Evolutionary conservation across 495 filamentous ascomycete species (phyloP).

Genomic region (Aspergillus sclerotiicarbonarius): DNA sequence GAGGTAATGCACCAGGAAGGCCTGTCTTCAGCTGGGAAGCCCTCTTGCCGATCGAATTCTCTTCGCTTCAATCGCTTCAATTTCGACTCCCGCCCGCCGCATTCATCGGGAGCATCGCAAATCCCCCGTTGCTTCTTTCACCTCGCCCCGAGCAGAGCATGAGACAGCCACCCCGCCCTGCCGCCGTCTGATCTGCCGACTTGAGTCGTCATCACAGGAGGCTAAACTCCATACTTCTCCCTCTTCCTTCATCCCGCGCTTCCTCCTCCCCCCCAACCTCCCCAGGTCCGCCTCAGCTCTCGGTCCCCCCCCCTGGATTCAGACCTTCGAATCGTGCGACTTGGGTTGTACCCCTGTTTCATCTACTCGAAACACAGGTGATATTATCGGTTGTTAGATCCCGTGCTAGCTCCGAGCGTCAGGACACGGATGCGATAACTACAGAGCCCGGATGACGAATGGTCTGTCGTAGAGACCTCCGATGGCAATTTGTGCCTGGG

Average conservation of each 20-base stretch:
- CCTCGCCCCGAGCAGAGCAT: background rate
- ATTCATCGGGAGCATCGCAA: background rate
- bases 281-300: background rate
- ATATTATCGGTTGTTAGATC: background rate
- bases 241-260: constrained; percentile 14
- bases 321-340: background rate
- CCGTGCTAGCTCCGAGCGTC: constrained; percentile 7
- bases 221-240: constrained; percentile 12
- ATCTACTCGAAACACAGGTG: background rate
- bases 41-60: constrained; percentile 6
- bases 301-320: background rate
- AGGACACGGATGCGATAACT: constrained; percentile 38
- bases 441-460: constrained; percentile 42
- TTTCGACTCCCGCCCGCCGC: background rate
- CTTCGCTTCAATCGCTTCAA: background rate
- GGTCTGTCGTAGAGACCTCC: constrained; percentile 41
- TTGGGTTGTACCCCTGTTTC: background rate
- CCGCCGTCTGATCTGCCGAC: constrained; percentile 1
- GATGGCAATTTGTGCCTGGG: constrained; percentile 45
- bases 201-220: constrained; percentile 16
- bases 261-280: constrained; percentile 10
- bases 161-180: background rate
- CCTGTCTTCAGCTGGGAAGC: background rate
- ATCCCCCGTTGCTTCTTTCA: background rate
- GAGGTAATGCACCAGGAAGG: background rate